Percentiles rank a stretch among this genome's conserved stretches.
These are phyloP conservation scores for Globisporangium camurandrum DNA, from an alignment of 352 stramenopile genomes.

Conservation along the genomic window DNA sequence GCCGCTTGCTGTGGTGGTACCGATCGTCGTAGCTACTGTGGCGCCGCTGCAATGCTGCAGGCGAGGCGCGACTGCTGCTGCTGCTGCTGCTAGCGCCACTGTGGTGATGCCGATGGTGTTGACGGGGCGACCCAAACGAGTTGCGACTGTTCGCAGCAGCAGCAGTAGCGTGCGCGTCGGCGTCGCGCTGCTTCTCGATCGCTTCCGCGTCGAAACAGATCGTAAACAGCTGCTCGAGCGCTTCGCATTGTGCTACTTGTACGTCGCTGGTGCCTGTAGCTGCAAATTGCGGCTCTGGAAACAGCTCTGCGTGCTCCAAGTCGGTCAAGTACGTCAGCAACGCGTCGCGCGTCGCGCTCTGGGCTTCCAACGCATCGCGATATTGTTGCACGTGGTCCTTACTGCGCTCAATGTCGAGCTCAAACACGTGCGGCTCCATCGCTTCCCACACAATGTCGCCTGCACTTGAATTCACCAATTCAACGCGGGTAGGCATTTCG, in stretches of 20 bases:
- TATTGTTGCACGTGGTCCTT: conserved; percentile 75
- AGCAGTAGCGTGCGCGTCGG: conserved; percentile 37
- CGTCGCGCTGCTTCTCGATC: conserved; percentile 40
- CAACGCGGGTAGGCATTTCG: no score
- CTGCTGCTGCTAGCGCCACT: neutral
- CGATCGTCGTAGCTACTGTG: conserved; percentile 35
- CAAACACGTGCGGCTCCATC: conserved; percentile 75
- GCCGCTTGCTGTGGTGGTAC: conserved; percentile 33
- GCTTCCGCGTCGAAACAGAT: conserved; percentile 49
- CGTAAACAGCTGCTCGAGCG: conserved; percentile 43
- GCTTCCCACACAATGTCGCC: conserved; percentile 62
- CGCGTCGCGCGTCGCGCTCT: conserved; percentile 53
- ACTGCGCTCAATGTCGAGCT: conserved; percentile 65
- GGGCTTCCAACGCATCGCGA: conserved; percentile 55
- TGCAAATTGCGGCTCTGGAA: conserved; percentile 25
- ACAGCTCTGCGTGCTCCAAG: conserved; percentile 37
- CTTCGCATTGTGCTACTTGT: conserved; percentile 31
- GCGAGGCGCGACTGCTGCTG: conserved; percentile 3
- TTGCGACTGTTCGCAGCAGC: conserved; percentile 20
- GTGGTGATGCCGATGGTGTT: conserved; percentile 1
- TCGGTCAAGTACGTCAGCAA: conserved; percentile 42
- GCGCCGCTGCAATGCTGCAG: conserved; percentile 24
- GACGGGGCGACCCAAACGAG: no score
- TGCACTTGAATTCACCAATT: conserved; percentile 14
- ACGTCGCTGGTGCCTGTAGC: conserved; percentile 10